Conservation (phyloP, 768 basidiomycete species). For the Leccinum sublutescens region DNA sequence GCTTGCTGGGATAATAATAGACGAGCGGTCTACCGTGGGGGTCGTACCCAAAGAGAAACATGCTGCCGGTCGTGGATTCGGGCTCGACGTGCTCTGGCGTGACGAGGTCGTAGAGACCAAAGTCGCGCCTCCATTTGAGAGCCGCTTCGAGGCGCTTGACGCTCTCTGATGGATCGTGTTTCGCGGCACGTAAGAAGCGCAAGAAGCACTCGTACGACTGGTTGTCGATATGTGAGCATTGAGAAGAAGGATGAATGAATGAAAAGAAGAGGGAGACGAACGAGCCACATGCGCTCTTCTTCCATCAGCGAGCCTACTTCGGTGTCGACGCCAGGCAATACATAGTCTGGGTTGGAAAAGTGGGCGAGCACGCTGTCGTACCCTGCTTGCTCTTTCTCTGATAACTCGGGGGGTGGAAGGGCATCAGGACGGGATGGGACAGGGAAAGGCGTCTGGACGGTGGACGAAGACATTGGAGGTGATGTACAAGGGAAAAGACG, state of each 20-base stretch:
- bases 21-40: slow-evolving; percentile 57
- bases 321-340: slow-evolving; percentile 42
- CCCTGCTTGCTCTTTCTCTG: slow-evolving; percentile 45
- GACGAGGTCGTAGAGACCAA: slow-evolving; percentile 62
- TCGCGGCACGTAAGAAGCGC: slow-evolving; percentile 75
- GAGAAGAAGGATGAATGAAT: neutral
- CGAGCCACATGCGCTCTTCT: slow-evolving; percentile 77
- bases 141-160: slow-evolving; percentile 71
- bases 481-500: neutral
- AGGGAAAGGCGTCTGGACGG: slow-evolving; percentile 22
- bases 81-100: slow-evolving; percentile 65
- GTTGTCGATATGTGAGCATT: neutral
- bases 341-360: slow-evolving; percentile 53
- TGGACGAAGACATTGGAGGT: slow-evolving; percentile 8
- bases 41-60: slow-evolving; percentile 77
- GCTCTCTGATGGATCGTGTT: slow-evolving; percentile 59
- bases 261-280: slow-evolving; percentile 33
- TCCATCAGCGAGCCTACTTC: slow-evolving; percentile 51
- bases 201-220: slow-evolving; percentile 69
- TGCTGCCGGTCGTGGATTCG: slow-evolving; percentile 83
- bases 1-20: slow-evolving; percentile 67
- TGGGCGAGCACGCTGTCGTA: slow-evolving; percentile 55
- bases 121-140: slow-evolving; percentile 78
- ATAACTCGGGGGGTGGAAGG: slow-evolving; percentile 38
- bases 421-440: slow-evolving; percentile 28